Base-by-base conservation (phyloP, 495 filamentous ascomycete species). In the Penicillium parvum region DNA sequence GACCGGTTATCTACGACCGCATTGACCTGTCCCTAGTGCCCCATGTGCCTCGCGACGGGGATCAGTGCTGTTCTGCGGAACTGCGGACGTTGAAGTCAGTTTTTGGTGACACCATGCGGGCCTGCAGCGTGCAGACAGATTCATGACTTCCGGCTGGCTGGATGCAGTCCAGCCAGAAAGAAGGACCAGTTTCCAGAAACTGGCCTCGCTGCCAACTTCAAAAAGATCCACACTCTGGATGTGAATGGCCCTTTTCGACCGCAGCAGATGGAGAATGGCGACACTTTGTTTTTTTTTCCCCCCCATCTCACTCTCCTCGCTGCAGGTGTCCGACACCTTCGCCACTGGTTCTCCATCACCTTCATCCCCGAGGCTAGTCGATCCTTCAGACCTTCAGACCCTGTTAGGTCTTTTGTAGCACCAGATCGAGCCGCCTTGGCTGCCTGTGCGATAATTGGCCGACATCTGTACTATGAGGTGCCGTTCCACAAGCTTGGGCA, bases 401-500 rank as follows among this genome's bases (percentile, higher is more conserved):
- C 32, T 26, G 37, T 14, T 30, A 28, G 14, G 7, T 37, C 35
- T 50, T 40, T 32, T 43, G 55, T 56, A 42, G 49, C 16, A 55
- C 52, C 35, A 47, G 35, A 39, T 52, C n/a, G 52, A 53, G 45
- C 49, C 47, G 36, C 55, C 37, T 44, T 29, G 40, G n/a, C 40
- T 33, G 7, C 21, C 30, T 38, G 43, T 38, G 39, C 41, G 45
- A 55, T 50, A 32, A 52, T 55, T 59, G 56, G 45, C 39, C 44
- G 46, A 14, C 34, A 30, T 34, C 22, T 49, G 36, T 52, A 32
- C 40, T 40, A 52, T 56, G 49, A 37, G 21, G 21, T 25, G 3
- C 19, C 26, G 56, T 59, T 59, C 23, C 52, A 59, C 56, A 43
- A 37, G 39, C 27, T 32, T 44, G 30, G 38, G 37, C 20, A 48